These are phyloP conservation scores for Pilasporangium apinafurcum DNA, from an alignment of 352 stramenopile genomes.

Conservation along the genomic window DNA sequence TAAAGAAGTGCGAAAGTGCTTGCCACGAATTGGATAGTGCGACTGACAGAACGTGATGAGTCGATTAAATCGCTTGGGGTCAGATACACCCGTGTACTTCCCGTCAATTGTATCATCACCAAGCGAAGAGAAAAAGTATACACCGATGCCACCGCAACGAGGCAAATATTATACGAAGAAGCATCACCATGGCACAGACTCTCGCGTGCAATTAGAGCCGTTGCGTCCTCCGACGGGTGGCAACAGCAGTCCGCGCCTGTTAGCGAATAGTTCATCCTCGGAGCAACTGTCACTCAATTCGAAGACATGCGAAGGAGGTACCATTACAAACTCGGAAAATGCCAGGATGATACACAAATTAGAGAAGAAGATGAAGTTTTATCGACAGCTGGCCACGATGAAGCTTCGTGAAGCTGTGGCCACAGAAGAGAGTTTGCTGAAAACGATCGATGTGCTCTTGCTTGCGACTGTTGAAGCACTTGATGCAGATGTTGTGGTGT, in stretches of 20 bases:
- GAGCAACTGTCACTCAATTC: conserved; percentile 34
- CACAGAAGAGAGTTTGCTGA: conserved; percentile 35
- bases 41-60: conserved; percentile 20
- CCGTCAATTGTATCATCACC: conserved; percentile 38
- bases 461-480: conserved; percentile 27
- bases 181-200: conserved; percentile 34
- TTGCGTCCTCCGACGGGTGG: conserved; percentile 34
- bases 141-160: conserved; percentile 50
- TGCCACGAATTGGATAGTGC: too few relatives aligned
- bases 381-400: conserved; percentile 39
- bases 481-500: conserved; percentile 33
- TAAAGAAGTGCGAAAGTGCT: too few relatives aligned
- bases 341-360: conserved; percentile 21
- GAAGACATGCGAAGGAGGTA: conserved; percentile 23
- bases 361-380: conserved; percentile 52
- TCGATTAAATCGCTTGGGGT: conserved; percentile 24
- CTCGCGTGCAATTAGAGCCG: conserved; percentile 57
- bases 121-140: conserved; percentile 20
- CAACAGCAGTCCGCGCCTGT: conserved; percentile 7
- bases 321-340: conserved; percentile 29
- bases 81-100: conserved; percentile 37
- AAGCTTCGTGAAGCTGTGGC: conserved; percentile 36
- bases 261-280: conserved; percentile 32
- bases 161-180: conserved; percentile 48
- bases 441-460: conserved; percentile 35